Base-by-base conservation (phyloP, 1,284 basidiomycete species). In the Inonotus obliquus region DNA sequence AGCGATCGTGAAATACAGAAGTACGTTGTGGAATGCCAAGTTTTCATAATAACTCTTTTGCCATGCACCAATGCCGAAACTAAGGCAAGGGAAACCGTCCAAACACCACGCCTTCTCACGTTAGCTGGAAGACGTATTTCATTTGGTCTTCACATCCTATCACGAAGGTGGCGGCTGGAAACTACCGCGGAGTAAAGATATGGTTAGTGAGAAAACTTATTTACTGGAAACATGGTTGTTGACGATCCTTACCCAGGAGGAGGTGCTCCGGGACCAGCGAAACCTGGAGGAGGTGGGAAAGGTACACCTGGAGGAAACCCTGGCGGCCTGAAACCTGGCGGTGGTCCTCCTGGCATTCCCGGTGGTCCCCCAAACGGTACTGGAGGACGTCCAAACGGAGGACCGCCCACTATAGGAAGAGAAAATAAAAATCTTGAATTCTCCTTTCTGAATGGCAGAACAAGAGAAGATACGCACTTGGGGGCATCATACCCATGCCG, bases 401-500 rank as follows among this genome's bases (percentile, higher is more conserved):
- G 86, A 32, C 81, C 81, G 25, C 84, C 86, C 76, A 84, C 85
- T 87, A 68, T 32, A 51, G 65, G 62, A 67, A 61, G 29, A 19
- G 58, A 19, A 65, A 65, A 65, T n/a, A 65, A 68, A 1, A 64
- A 57, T 65, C 21, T 19, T 39, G n/a, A 32, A 44, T 19, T 1
- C 23, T 11, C 4, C 60, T 55, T 25, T 57, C 41, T 44, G 41
- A 61, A 47, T 59, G 61, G 21, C 63, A 59, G 32, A 64, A 67
- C 47, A 67, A 61, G 65, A 67, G 61, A 60, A 57, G 21, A 14
- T 27, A 81, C 90, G 70, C 73, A 91, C 92, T 87, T 25, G 93
- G 92, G 66, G 93, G 94, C 82, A 96, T 87, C 82, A 96, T 90
- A 62, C 95, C 95, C 85, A 98, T 97, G 57, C 97, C 96, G 70